Evolutionary conservation across 2,329 filamentous ascomycete species (phyloP).

Genomic region (Lecanicillium sp.): DNA sequence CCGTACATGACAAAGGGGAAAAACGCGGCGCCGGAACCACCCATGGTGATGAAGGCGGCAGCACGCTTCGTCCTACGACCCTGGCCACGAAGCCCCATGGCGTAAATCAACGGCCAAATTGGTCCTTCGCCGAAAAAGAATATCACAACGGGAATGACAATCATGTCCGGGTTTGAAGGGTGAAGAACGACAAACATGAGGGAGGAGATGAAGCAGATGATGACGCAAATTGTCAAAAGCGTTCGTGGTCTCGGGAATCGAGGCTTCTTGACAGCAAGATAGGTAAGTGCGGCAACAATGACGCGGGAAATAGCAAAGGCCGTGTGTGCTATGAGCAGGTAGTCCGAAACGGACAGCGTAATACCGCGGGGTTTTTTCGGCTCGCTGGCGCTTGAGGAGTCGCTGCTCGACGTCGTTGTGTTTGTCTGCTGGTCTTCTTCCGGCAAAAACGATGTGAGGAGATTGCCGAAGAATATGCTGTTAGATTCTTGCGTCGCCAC

Average conservation of each 20-base stretch:
- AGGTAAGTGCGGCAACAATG: conserved; percentile 56
- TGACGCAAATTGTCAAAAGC: conserved; percentile 56
- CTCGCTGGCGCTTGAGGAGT: conserved; percentile 9
- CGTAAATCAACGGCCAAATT: conserved; percentile 75
- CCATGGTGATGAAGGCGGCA: conserved; percentile 70
- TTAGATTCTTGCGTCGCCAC: conserved; percentile 64
- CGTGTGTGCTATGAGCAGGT: conserved; percentile 64
- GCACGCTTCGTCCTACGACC: conserved; percentile 75
- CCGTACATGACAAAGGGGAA: conserved; percentile 69
- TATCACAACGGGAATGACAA: conserved; percentile 55
- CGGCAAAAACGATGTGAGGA: conserved; percentile 33
- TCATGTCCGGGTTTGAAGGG: conserved; percentile 36
- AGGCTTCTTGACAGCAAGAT: conserved; percentile 36
- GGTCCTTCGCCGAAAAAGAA: conserved; percentile 79
- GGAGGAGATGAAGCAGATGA: conserved; percentile 51
- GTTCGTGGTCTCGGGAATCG: conserved; percentile 59
- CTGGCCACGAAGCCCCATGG: conserved; percentile 70
- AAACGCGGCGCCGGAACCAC: conserved; percentile 63
- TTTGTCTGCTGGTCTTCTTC: conserved; percentile 19
- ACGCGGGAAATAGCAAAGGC: conserved; percentile 71
- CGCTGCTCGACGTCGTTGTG: conserved; percentile 12
- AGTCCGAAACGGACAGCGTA: conserved; percentile 50
- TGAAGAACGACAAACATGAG: conserved; percentile 39
- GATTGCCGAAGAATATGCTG: conserved; percentile 51
- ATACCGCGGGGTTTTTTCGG: conserved; percentile 35